Conservation (phyloP, 805 yeast species). For the Wickerhamiella cacticola region DNA sequence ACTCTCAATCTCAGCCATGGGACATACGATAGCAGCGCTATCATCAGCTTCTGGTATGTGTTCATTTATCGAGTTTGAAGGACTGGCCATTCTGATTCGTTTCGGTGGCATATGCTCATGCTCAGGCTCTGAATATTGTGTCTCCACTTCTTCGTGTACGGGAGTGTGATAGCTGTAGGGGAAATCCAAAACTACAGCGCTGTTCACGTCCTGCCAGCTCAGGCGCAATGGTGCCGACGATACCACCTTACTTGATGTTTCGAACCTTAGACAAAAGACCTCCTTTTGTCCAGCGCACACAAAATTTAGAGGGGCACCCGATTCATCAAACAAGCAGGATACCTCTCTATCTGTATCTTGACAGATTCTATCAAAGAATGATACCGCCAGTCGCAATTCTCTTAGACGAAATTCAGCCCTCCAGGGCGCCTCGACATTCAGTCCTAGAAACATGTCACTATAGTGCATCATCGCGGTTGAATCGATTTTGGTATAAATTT, state of each 20-base stretch:
- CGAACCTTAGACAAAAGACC: not conserved
- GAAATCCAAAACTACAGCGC: not conserved
- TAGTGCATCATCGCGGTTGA: constrained; percentile 18
- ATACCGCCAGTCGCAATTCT: constrained; percentile 19
- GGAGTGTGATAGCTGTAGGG: not conserved
- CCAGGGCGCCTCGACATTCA: constrained; percentile 18
- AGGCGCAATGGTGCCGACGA: not conserved
- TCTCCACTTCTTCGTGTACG: not conserved
- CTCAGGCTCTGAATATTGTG: not conserved
- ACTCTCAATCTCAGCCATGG: constrained; percentile 4
- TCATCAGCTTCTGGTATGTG: not conserved
- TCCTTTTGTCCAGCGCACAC: not conserved
- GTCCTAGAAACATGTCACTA: constrained; percentile 15
- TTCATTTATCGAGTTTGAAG: not conserved
- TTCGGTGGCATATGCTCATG: not conserved
- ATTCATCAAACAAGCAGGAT: not conserved
- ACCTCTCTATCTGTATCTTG: constrained; percentile 6
- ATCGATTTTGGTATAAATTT: constrained; percentile 10
- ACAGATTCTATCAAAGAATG: constrained; percentile 15
- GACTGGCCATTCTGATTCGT: not conserved
- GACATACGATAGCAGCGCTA: not conserved
- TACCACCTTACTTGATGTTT: not conserved
- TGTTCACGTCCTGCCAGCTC: not conserved
- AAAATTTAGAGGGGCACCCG: constrained; percentile 6
- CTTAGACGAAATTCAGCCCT: constrained; percentile 18